Conservation (phyloP, 257 asterid genomes). For the Solanum rostratum region DNA sequence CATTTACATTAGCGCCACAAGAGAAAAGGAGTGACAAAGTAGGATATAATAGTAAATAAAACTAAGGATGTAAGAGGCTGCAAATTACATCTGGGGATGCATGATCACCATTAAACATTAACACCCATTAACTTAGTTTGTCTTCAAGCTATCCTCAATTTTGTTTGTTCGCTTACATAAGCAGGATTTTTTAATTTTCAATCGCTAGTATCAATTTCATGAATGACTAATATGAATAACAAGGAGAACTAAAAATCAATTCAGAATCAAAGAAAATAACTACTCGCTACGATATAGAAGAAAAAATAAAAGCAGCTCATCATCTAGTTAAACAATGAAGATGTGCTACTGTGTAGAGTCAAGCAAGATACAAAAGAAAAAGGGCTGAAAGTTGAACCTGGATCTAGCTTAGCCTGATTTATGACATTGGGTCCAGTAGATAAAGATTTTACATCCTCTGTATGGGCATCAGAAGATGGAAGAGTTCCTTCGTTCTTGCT, state of each 20-base stretch:
- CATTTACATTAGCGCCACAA: not conserved
- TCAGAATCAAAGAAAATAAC: not conserved
- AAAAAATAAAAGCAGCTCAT: not conserved
- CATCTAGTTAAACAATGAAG: not conserved
- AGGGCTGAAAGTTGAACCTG: not conserved
- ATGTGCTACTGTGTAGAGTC: not conserved
- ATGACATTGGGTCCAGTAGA: slow-evolving; percentile 7
- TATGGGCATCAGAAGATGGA: not conserved
- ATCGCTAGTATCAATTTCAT: not conserved
- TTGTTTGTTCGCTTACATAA: not conserved
- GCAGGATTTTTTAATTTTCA: not conserved
- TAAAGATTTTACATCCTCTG: slow-evolving; percentile 16
- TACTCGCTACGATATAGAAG: not conserved
- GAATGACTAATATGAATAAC: not conserved
- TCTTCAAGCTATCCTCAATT: not conserved
- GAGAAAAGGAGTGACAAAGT: not conserved
- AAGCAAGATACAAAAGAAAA: not conserved
- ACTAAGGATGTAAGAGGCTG: not conserved
- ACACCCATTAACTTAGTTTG: not conserved
- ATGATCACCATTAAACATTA: not conserved
- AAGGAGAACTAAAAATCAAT: not conserved
- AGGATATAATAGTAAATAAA: not conserved
- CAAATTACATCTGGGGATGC: not conserved
- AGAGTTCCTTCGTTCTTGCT: not conserved
- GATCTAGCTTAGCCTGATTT: not conserved